phyloP scores from a whole-genome alignment of 352 stramenopile genomes.

The Globisporangium camurandrum region DNA sequence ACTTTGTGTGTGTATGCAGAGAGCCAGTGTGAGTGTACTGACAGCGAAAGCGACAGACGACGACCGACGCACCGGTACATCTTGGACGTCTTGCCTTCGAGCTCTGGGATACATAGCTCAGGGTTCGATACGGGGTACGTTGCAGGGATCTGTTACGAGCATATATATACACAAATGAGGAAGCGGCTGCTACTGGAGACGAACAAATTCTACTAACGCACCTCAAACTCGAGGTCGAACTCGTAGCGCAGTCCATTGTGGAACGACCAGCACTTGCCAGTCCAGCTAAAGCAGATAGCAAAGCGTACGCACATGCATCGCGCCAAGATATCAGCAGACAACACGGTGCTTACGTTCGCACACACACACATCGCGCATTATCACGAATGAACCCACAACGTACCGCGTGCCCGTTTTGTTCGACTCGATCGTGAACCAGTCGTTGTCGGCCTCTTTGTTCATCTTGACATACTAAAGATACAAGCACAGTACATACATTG shows the following conservation, averaged over 20 bases:
- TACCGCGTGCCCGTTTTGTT: constrained; percentile 75
- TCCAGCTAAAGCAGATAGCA: constrained; percentile 44
- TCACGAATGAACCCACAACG: too few species aligned
- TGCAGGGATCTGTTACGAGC: constrained; percentile 45
- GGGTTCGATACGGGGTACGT: constrained; percentile 80
- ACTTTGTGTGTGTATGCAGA: too few species aligned
- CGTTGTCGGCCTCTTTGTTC: constrained; percentile 87
- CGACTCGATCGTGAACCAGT: constrained; percentile 87
- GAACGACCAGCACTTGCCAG: constrained; percentile 86
- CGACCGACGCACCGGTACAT: constrained; percentile 67
- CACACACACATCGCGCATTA: too few species aligned
- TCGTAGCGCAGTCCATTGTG: constrained; percentile 82
- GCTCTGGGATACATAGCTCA: constrained; percentile 79
- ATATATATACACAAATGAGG: neutral
- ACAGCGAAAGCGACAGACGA: neutral
- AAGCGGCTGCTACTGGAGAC: neutral
- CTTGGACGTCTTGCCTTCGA: constrained; percentile 87
- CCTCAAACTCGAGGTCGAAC: constrained; percentile 83
- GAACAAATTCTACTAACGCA: constrained; percentile 4
- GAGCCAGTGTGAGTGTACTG: neutral
- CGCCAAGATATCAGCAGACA: too few species aligned
- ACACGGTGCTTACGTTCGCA: neutral
- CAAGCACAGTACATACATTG: neutral
- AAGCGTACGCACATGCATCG: neutral
- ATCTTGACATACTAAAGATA: constrained; percentile 69